Percentiles rank a stretch among this genome's conserved stretches.
Conservation (phyloP, 805 yeast genomes). For the Suhomyces pyralidae region DNA sequence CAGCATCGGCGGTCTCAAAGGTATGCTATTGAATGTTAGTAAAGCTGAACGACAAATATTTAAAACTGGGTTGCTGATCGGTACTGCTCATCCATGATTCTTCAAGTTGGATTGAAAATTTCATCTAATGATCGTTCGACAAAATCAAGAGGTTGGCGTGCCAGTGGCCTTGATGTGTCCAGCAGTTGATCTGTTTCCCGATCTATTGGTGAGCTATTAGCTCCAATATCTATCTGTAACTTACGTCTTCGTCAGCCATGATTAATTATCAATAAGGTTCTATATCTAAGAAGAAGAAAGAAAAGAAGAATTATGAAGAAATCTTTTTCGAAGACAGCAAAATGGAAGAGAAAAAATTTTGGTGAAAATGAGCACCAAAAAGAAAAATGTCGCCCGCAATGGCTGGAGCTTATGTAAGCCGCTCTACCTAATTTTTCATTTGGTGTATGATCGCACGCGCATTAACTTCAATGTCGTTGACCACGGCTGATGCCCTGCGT, state of each 20-base stretch:
- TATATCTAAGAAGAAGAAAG: conserved; percentile 4
- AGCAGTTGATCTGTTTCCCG: neutral
- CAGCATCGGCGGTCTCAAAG: conserved; percentile 98
- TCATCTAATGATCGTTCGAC: neutral
- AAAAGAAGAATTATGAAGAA: conserved; percentile 14
- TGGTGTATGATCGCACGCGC: neutral
- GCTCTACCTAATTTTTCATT: neutral
- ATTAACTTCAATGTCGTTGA: neutral
- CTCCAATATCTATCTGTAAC: conserved; percentile 12
- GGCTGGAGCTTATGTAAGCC: conserved; percentile 1
- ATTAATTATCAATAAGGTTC: conserved; percentile 10
- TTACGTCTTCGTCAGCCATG: conserved; percentile 45
- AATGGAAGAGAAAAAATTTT: conserved; percentile 16
- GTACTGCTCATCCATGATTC: neutral
- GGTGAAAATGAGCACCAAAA: conserved; percentile 8
- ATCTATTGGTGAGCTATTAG: neutral
- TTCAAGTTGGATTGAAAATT: neutral
- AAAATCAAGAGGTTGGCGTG: neutral
- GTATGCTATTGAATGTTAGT: conserved; percentile 55
- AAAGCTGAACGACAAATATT: conserved; percentile 9
- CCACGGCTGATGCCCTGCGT: neutral
- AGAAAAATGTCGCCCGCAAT: conserved; percentile 4
- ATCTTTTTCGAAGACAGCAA: conserved; percentile 8
- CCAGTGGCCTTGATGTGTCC: neutral
- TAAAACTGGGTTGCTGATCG: conserved; percentile 16